phyloP scores from a whole-genome alignment of 2,329 filamentous ascomycete species.

The Hypoxylon sp. region DNA sequence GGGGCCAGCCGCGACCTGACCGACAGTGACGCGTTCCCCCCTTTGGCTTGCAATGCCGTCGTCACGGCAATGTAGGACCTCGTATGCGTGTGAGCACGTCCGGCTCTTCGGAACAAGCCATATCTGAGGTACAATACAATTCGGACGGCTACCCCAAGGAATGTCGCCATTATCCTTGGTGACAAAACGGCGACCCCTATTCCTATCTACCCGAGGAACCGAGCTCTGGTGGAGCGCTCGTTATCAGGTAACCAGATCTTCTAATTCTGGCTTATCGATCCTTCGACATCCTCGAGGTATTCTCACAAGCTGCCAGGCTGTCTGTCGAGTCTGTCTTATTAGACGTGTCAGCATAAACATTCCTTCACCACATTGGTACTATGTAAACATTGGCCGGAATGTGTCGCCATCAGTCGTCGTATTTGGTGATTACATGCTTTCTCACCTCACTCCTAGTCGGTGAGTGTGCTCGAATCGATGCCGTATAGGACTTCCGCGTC shows the following conservation, averaged over 20 bases:
- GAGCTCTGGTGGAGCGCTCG: constrained; percentile 16
- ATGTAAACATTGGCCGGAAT: not conserved
- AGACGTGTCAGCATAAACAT: constrained; percentile 1
- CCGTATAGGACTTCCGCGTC: not conserved
- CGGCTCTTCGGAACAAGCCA: not conserved
- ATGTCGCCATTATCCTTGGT: constrained; percentile 34
- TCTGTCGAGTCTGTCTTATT: too few relatives aligned
- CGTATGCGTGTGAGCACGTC: constrained; percentile 9
- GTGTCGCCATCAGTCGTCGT: constrained; percentile 7
- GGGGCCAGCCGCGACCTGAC: constrained; percentile 17
- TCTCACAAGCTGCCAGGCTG: too few relatives aligned
- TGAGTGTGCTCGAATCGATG: constrained; percentile 1
- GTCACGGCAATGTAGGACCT: constrained; percentile 14
- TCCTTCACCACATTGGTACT: constrained; percentile 1
- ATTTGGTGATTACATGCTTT: not conserved
- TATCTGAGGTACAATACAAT: constrained; percentile 7
- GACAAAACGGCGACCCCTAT: not conserved
- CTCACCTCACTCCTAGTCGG: constrained; percentile 2
- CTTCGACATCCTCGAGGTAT: too few relatives aligned
- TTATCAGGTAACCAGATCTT: constrained; percentile 17
- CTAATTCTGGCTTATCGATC: constrained; percentile 12
- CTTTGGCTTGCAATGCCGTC: constrained; percentile 5
- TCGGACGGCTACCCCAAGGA: constrained; percentile 13
- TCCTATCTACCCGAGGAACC: constrained; percentile 13
- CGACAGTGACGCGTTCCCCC: constrained; percentile 24